Percentiles rank a stretch among this genome's conserved stretches.
These are phyloP conservation scores for Zygosaccharomyces pseudobailii DNA, from an alignment of 1,139 yeast species.

Conservation along the genomic window DNA sequence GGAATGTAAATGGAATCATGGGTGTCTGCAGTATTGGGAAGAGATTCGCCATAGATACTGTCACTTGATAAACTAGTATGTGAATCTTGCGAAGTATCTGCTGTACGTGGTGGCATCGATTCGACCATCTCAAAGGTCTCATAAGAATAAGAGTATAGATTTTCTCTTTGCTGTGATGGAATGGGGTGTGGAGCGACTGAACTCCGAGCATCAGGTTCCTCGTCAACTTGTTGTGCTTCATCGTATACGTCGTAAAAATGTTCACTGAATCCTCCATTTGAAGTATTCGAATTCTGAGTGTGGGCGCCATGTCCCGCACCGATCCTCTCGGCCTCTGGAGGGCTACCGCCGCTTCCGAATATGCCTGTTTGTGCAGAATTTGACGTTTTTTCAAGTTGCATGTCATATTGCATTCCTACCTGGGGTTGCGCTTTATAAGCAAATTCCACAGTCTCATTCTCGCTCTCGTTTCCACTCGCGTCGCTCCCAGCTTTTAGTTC, in stretches of 20 bases:
- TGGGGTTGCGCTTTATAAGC: not conserved
- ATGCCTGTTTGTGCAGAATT: not conserved
- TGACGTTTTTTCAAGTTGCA: not conserved
- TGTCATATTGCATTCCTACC: not conserved
- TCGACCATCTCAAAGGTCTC: conserved; percentile 1
- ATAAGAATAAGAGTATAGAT: not conserved
- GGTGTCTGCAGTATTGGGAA: conserved; percentile 5
- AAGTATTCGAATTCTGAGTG: not conserved
- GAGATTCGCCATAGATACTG: not conserved
- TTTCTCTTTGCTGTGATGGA: not conserved
- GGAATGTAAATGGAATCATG: conserved; percentile 12
- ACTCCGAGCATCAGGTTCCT: not conserved
- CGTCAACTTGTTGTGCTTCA: not conserved
- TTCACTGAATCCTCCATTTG: not conserved
- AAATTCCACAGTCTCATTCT: not conserved
- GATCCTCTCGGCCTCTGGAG: not conserved
- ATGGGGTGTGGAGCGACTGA: not conserved
- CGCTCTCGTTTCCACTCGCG: not conserved
- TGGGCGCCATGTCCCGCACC: not conserved
- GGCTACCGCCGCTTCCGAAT: not conserved
- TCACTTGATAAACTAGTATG: conserved; percentile 5
- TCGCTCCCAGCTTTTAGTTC: not conserved
- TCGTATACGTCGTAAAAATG: conserved; percentile 1
- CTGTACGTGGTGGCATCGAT: conserved; percentile 1
- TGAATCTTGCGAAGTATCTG: conserved; percentile 13